Evolutionary conservation across 2,329 filamentous ascomycete species (phyloP), one percentile per base, ranked within the genome.

Genomic region (Alternaria sp.): DNA sequence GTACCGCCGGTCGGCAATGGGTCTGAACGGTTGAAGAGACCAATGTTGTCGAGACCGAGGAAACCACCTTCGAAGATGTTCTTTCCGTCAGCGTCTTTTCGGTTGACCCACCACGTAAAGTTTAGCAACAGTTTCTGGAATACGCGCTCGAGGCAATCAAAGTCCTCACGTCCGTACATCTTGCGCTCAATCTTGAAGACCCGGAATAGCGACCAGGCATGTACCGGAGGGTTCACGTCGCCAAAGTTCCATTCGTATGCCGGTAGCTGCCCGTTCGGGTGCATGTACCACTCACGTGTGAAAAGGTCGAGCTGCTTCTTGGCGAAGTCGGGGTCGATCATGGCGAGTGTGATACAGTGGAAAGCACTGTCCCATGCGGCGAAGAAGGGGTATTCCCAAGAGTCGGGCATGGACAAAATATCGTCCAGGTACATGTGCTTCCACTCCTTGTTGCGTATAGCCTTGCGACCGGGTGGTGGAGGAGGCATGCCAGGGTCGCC

Each of bases 101-200:
- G 91, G 79, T 98, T 98, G 20, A 97, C 95, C 95, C 95, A 98
- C 96, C 96, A 98, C 5, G 96, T 98, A 80, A 98, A 98, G 83
- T 98, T 98, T 67, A 98, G 85, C 23, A 98, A 84, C 64, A 98
- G 82, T 80, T 98, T 98, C 77, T 98, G 96, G 84, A 98, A 98
- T 5, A 97, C 94, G 20, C 95, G 89, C 84, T 98, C 95, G 10
- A 98, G 86, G 81, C 97, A 98, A 80, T 98, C 96, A 30, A 97
- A 85, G 78, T 98, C 95, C 76, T 97, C 93, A 33, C 93, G 89
- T 44, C 95, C 96, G 74, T 97, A 98, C 85, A 98, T 89, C 83
- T 98, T 98, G 71, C 96, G 90, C 84, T 98, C 95, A 68, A 98
- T 97, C 83, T 98, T 98, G 89, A 98, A 98, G 0, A 92, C 93